Conservation (phyloP, 805 yeast species). For the Komagataella populi region DNA sequence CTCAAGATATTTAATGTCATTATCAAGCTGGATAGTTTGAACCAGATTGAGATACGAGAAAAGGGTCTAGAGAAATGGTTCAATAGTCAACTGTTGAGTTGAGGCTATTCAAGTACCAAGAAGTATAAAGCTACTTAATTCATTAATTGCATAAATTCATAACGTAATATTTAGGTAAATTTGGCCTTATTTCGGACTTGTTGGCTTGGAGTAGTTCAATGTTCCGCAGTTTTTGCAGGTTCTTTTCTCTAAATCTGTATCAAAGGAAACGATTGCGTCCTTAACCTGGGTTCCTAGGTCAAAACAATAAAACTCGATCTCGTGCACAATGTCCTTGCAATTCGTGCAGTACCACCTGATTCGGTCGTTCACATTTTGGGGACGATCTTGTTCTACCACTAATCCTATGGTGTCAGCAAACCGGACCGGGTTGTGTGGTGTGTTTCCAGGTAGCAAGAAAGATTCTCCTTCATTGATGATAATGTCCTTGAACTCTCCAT, state of each 20-base stretch:
- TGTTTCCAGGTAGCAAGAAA: slow-evolving; percentile 72
- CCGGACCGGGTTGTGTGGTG: slow-evolving; percentile 85
- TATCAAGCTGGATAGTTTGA: background rate
- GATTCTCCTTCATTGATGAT: slow-evolving; percentile 76
- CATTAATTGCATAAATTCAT: slow-evolving; percentile 1
- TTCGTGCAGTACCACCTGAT: slow-evolving; percentile 79
- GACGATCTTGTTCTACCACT: slow-evolving; percentile 88
- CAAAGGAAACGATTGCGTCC: slow-evolving; percentile 63
- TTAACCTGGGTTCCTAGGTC: slow-evolving; percentile 89
- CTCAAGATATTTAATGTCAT: background rate
- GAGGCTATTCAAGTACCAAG: background rate
- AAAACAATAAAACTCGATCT: slow-evolving; percentile 54
- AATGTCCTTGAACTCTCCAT: slow-evolving; percentile 63
- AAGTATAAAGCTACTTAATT: background rate
- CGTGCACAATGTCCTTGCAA: slow-evolving; percentile 55
- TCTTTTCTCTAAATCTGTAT: slow-evolving; percentile 43
- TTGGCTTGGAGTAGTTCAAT: slow-evolving; percentile 51
- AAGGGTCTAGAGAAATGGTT: background rate
- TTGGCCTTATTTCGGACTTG: background rate
- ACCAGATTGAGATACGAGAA: background rate
- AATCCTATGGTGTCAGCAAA: slow-evolving; percentile 78
- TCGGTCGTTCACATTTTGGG: slow-evolving; percentile 52
- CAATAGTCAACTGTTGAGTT: background rate
- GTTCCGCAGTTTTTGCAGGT: slow-evolving; percentile 71
- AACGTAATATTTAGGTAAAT: slow-evolving; percentile 5